A percentile compares a stretch with the other conserved stretches of the same genome.
phyloP scores from a whole-genome alignment of 371 early-diverging fungal genomes.

The Rhizopus arrhizus region DNA sequence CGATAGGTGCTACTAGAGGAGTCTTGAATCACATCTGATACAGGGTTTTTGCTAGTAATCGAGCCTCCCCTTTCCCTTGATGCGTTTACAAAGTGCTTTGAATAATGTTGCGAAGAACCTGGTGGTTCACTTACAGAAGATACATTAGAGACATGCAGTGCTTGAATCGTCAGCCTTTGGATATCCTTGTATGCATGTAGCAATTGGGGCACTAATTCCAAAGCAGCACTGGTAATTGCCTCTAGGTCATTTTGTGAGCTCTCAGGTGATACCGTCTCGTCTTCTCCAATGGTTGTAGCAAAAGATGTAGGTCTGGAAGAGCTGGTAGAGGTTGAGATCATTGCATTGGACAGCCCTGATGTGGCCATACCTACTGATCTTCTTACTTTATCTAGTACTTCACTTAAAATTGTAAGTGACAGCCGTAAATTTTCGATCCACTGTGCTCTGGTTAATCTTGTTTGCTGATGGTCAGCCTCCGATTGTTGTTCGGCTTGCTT shows the following conservation, averaged over 20 bases:
- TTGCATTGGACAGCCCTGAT: slow-evolving; percentile 18
- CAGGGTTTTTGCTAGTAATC: slow-evolving; percentile 5
- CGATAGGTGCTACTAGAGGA: not conserved
- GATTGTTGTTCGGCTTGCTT: slow-evolving; percentile 36
- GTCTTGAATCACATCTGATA: not conserved
- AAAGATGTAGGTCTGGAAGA: slow-evolving; percentile 43
- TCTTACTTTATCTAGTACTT: slow-evolving; percentile 58
- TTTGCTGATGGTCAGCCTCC: slow-evolving; percentile 36
- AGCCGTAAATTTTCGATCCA: slow-evolving; percentile 61
- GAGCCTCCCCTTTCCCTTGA: slow-evolving; percentile 20
- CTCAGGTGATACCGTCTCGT: slow-evolving; percentile 23
- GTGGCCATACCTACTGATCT: slow-evolving; percentile 41
- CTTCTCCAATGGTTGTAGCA: slow-evolving; percentile 35
- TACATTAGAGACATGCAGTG: slow-evolving; percentile 34
- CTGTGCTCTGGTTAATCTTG: slow-evolving; percentile 39
- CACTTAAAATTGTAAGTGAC: slow-evolving; percentile 57
- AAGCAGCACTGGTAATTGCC: slow-evolving; percentile 30
- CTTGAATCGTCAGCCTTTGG: slow-evolving; percentile 44
- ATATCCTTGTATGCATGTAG: slow-evolving; percentile 49
- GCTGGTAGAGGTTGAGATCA: slow-evolving; percentile 22
- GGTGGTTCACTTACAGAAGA: not conserved
- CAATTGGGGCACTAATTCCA: slow-evolving; percentile 45
- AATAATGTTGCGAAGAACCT: not conserved
- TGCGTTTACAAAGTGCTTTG: slow-evolving; percentile 15
- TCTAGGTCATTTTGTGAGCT: slow-evolving; percentile 24